These are phyloP conservation scores for Tricholoma saponaceum DNA, from an alignment of 768 basidiomycete genomes.

Conservation along the genomic window DNA sequence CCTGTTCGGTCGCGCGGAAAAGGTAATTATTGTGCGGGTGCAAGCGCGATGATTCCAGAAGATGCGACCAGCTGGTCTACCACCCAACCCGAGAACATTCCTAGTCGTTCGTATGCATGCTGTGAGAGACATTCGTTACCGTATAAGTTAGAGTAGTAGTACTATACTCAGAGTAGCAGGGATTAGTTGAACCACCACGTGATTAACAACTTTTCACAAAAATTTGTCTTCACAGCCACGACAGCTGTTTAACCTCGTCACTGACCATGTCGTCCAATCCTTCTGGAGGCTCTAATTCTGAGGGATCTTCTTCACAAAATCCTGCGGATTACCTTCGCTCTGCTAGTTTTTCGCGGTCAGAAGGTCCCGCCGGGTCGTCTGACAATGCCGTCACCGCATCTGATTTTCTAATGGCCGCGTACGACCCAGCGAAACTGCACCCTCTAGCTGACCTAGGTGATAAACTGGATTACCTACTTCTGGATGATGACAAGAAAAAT, in stretches of 20 bases:
- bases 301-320: conserved; percentile 42
- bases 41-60: conserved; percentile 9
- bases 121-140: conserved; percentile 15
- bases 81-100: background rate
- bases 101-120: conserved; percentile 13
- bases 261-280: conserved; percentile 28
- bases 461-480: conserved; percentile 90
- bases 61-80: background rate
- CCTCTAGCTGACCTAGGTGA: conserved; percentile 91
- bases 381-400: conserved; percentile 73
- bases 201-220: conserved; percentile 8
- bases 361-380: conserved; percentile 31
- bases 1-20: conserved; percentile 12
- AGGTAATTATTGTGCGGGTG: conserved; percentile 11
- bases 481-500: conserved; percentile 95
- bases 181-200: too few relatives aligned
- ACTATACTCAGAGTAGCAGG: too few relatives aligned
- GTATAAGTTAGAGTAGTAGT: too few relatives aligned
- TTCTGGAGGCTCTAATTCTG: conserved; percentile 17
- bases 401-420: conserved; percentile 82
- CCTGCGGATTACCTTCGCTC: conserved; percentile 42
- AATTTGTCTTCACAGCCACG: conserved; percentile 4
- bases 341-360: conserved; percentile 44
- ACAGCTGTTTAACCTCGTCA: conserved; percentile 13
- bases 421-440: conserved; percentile 91